These are phyloP conservation scores for Echinochloa phyllopogon DNA, from an alignment of 176 grass and related monocot genomes.

Conservation along the genomic window DNA sequence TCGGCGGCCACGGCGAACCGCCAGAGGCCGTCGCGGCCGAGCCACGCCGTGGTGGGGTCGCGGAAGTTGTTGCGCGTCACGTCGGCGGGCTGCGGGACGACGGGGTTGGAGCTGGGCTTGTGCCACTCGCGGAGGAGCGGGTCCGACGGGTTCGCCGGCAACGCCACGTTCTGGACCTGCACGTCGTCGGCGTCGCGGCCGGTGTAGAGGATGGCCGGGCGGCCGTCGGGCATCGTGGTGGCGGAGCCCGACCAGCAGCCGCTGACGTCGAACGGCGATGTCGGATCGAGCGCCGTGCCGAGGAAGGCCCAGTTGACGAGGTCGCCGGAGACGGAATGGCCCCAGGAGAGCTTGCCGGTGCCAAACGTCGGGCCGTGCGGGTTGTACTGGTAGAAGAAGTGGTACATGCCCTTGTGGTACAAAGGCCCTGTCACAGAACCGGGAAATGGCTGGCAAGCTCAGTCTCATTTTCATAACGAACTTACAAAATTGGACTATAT, in stretches of 20 bases:
- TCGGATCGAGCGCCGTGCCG: slow-evolving; percentile 51
- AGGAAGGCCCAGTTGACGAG: slow-evolving; percentile 77
- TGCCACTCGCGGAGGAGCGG: slow-evolving; percentile 55
- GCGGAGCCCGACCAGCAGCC: slow-evolving; percentile 70
- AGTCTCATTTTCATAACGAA: background rate
- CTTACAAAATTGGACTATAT: background rate
- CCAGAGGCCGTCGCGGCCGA: slow-evolving; percentile 67
- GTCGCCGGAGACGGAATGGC: slow-evolving; percentile 74
- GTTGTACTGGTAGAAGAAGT: slow-evolving; percentile 87
- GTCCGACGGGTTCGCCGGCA: slow-evolving; percentile 58
- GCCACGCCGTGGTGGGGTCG: slow-evolving; percentile 72
- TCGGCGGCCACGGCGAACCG: slow-evolving; percentile 49
- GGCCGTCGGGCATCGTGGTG: slow-evolving; percentile 48
- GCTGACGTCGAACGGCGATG: slow-evolving; percentile 51
- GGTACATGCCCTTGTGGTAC: slow-evolving; percentile 72
- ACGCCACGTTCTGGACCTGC: slow-evolving; percentile 72
- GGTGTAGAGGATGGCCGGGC: slow-evolving; percentile 59
- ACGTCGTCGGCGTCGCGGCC: slow-evolving; percentile 30
- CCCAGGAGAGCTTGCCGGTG: slow-evolving; percentile 70
- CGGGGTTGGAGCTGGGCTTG: slow-evolving; percentile 63
- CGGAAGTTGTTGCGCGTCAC: slow-evolving; percentile 49
- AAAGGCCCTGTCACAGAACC: slow-evolving; percentile 52
- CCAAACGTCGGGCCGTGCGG: slow-evolving; percentile 45
- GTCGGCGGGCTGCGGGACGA: slow-evolving; percentile 44
- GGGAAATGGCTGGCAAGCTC: background rate